Percentiles rank a stretch among this genome's conserved stretches.
These are phyloP conservation scores for Mrakia hoshinonis DNA, from an alignment of 768 basidiomycete species.

Conservation along the genomic window DNA sequence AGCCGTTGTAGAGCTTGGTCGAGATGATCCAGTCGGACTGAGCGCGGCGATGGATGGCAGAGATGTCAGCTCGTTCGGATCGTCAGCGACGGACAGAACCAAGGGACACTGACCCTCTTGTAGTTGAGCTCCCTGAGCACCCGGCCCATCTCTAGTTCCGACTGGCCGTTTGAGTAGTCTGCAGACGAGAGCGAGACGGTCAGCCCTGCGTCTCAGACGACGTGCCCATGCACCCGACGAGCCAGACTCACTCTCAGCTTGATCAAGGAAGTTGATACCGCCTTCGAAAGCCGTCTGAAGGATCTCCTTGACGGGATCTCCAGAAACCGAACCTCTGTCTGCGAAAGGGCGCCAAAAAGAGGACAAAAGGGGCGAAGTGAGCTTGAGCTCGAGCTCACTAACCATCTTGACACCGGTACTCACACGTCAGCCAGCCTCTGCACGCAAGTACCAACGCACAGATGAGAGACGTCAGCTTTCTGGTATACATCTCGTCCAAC, in stretches of 20 bases:
- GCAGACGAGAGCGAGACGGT: background rate
- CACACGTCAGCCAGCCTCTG: background rate
- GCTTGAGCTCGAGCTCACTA: background rate
- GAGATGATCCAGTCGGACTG: constrained; percentile 64
- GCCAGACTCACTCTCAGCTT: constrained; percentile 5
- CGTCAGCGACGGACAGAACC: background rate
- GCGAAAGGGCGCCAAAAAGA: background rate
- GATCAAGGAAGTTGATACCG: constrained; percentile 13
- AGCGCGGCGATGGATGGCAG: background rate
- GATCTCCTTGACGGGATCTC: constrained; percentile 72
- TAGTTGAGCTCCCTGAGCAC: constrained; percentile 11
- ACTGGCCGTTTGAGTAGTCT: constrained; percentile 46
- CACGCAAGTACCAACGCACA: background rate
- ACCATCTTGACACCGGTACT: background rate
- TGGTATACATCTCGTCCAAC: too few species aligned
- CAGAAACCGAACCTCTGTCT: constrained; percentile 36
- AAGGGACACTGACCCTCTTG: background rate
- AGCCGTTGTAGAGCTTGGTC: constrained; percentile 1
- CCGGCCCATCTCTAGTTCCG: constrained; percentile 17
- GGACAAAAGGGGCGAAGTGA: background rate
- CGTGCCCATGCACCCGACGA: background rate
- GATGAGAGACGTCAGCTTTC: too few species aligned
- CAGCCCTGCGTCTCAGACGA: background rate
- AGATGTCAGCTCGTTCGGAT: background rate
- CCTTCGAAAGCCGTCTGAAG: constrained; percentile 46